Base-by-base conservation (phyloP, 768 basidiomycete genomes). In the Tricholoma matsutake region DNA sequence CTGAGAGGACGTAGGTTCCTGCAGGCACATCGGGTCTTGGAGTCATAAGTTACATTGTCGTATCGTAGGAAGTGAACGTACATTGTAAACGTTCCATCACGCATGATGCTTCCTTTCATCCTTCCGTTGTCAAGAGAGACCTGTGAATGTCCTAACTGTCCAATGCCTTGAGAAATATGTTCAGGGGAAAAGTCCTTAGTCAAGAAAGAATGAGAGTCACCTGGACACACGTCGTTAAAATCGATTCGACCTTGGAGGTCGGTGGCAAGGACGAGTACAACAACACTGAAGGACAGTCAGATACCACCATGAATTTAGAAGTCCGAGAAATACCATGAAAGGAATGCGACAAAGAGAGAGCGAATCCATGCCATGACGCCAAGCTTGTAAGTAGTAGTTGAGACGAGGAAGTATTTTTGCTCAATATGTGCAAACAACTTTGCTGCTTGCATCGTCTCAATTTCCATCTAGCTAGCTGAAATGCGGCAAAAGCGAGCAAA, bases 401-500 rank as follows among this genome's bases (percentile, higher is more conserved):
- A 37, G 14, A 20, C n/a, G 43, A 45, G 11, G 16, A 16, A 13
- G 5, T 49, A n/a, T n/a, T 32, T 28, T 54, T 58, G 39, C 34
- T 59, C 57, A 69, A 66, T 56, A 68, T 51, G 59, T 56, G 52
- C 62, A 71, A 65, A 69, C 58, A 69, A 35, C 45, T 56, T 62
- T 51, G n/a, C n/a, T n/a, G n/a, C n/a, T n/a, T n/a, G 3, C 1
- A n/a, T 34, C 18, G 31, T 20, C 8, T 10, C 35, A n/a, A n/a
- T 10, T 37, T 54, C 52, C 39, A n/a, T n/a, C n/a, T n/a, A n/a
- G n/a, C n/a, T n/a, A 35, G 6, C 43, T 31, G 76, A 65, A 61
- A 99, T 99, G 97, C 82, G 95, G 58, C 94, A 97, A 77, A 97
- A 93, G 76, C 83, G 97, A 71, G 94, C 95, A 28, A 99, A 99